These are phyloP conservation scores for Syncephalastrum sp. DNA, from an alignment of 371 early-diverging fungal species.

Conservation along the genomic window DNA sequence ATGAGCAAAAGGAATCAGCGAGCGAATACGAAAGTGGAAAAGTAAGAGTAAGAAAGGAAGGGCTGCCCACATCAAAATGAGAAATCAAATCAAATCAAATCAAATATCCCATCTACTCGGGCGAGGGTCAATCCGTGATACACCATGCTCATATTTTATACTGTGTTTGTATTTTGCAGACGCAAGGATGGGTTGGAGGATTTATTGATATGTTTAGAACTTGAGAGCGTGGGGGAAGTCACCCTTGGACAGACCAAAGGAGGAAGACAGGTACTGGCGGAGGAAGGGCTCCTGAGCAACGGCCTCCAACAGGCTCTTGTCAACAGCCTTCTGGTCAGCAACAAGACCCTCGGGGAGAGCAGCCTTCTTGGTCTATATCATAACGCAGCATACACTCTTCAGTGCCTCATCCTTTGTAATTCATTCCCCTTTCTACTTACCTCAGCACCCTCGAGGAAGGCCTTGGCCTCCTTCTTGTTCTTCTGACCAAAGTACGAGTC, in stretches of 20 bases:
- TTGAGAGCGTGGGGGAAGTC: constrained; percentile 91
- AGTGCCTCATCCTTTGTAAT: too few species aligned
- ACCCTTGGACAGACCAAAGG: constrained; percentile 91
- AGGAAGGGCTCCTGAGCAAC: constrained; percentile 84
- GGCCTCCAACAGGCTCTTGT: constrained; percentile 75
- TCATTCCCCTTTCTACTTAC: constrained; percentile 13
- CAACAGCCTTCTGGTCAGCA: constrained; percentile 83
- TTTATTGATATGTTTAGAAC: constrained; percentile 64
- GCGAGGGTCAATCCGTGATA: too few species aligned
- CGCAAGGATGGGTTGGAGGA: too few species aligned
- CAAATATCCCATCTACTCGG: too few species aligned
- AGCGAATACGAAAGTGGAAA: too few species aligned
- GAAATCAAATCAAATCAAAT: too few species aligned
- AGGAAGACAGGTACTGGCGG: constrained; percentile 79
- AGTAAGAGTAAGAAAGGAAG: too few species aligned
- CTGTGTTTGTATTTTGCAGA: too few species aligned
- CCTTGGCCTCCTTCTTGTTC: constrained; percentile 77
- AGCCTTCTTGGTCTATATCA: constrained; percentile 44
- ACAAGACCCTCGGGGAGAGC: constrained; percentile 60
- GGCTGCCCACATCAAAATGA: too few species aligned
- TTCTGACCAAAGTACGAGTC: constrained; percentile 91
- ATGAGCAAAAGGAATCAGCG: too few species aligned
- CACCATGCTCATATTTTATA: not conserved
- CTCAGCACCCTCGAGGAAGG: constrained; percentile 82
- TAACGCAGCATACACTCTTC: too few species aligned